Base-by-base conservation (phyloP, 805 yeast genomes). In the Wickerhamiella slavikovae region DNA sequence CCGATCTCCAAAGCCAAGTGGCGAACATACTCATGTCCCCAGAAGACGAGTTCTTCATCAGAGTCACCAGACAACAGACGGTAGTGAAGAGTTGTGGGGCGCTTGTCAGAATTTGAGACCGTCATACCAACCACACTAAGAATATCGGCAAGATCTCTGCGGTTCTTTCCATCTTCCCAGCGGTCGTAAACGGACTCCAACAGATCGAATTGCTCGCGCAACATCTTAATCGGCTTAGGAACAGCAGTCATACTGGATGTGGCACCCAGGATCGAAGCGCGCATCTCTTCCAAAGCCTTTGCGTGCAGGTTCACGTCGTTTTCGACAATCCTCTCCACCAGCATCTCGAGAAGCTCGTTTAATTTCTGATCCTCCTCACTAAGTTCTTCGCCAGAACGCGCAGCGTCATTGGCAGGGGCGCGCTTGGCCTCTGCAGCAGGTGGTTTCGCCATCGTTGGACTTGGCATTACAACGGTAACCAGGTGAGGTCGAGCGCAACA, bases 181-280 rank as follows among this genome's bases (percentile, higher is more conserved):
- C 60, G 57, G 22, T 66, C 71, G 50, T 73, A 76, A 23, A 77
- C 54, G 31, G 58, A 63, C 20, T 68, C 66, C 44, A 89, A 60
- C n/a, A 61, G 44, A 14, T 73, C 71, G 48, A 73, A 89, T 45
- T 71, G 78, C 5, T 95, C 93, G 45, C 93, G 70, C 39, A 89
- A 63, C 49, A 89, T 89, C 58, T 89, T 91, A 55, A 89, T 66
- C 4, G 99, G 99, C 54, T 89, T 89, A 22, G 99, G 99, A 29
- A 89, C 98, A 3, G 99, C 99, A 2, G 98, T 89, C 95, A 89
- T 89, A 6, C 95, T 83, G 22, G 94, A 78, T 3, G 99, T 89
- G 9, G 95, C 77, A 32, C 89, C 91, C 40, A 79, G 69, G 44
- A 89, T 83, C 43, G 68, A 68, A 28, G 62, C 66, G 47, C 80